These are phyloP conservation scores for Aspergillus japonicus DNA, from an alignment of 2,329 filamentous ascomycete genomes.

Conservation along the genomic window DNA sequence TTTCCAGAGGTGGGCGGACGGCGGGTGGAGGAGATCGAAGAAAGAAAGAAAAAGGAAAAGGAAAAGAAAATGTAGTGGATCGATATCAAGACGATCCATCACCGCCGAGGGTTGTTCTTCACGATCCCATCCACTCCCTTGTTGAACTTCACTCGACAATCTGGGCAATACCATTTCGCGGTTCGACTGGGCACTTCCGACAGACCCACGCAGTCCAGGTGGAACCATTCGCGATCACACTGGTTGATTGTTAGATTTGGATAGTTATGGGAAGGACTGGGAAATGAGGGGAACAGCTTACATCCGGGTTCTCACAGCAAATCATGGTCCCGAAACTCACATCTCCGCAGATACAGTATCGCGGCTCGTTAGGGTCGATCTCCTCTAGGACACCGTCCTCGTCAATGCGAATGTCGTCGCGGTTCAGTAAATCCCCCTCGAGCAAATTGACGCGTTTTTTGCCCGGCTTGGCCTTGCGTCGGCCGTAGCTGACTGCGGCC, in stretches of 20 bases:
- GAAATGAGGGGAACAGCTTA: slow-evolving; percentile 27
- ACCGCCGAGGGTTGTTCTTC: slow-evolving; percentile 36
- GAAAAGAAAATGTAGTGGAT: background rate
- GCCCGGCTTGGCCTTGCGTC: slow-evolving; percentile 55
- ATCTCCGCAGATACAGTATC: slow-evolving; percentile 65
- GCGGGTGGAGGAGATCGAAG: background rate
- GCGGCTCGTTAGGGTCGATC: slow-evolving; percentile 61
- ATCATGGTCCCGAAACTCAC: slow-evolving; percentile 67
- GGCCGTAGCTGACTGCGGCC: slow-evolving; percentile 61
- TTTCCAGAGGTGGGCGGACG: background rate
- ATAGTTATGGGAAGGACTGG: background rate
- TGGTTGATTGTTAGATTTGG: slow-evolving; percentile 30
- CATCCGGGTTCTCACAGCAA: slow-evolving; percentile 62
- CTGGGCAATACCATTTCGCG: slow-evolving; percentile 65
- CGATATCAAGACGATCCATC: background rate
- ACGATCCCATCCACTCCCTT: slow-evolving; percentile 45
- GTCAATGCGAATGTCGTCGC: slow-evolving; percentile 44
- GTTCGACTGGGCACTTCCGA: slow-evolving; percentile 59
- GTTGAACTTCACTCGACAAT: slow-evolving; percentile 54
- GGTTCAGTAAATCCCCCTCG: slow-evolving; percentile 37
- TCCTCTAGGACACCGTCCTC: slow-evolving; percentile 50
- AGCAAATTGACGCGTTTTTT: slow-evolving; percentile 40
- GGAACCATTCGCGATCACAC: slow-evolving; percentile 68
- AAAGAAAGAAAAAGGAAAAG: background rate
- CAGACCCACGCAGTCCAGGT: slow-evolving; percentile 60